Conservation (phyloP, 768 basidiomycete species). For the Leccinum arenicola region DNA sequence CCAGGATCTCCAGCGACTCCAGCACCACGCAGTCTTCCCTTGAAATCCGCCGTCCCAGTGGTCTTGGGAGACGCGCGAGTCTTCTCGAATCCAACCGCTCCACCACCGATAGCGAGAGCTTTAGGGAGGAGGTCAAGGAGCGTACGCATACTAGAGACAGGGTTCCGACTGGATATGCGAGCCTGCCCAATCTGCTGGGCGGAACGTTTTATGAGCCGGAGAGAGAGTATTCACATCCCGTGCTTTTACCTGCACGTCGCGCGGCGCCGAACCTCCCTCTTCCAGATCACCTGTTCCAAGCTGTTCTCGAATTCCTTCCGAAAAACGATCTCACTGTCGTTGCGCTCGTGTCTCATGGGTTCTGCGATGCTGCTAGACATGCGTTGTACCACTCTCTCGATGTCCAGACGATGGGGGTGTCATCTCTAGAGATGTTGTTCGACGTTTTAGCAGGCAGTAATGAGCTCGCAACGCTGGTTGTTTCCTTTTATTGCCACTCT, state of each 20-base stretch:
- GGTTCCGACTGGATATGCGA: conserved; percentile 8
- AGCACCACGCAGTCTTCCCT: conserved; percentile 23
- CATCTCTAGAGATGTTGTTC: conserved; percentile 17
- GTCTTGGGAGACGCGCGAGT: conserved; percentile 31
- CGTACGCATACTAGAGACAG: background rate
- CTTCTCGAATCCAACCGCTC: conserved; percentile 19
- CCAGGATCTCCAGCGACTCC: conserved; percentile 24
- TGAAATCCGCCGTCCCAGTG: conserved; percentile 33
- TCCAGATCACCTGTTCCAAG: conserved; percentile 18
- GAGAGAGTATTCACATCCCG: background rate
- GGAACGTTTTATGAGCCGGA: conserved; percentile 10
- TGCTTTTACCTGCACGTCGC: background rate
- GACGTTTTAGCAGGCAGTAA: conserved; percentile 15
- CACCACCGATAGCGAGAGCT: conserved; percentile 7
- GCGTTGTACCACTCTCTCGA: conserved; percentile 24
- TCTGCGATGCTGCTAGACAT: conserved; percentile 22
- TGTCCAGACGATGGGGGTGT: conserved; percentile 12
- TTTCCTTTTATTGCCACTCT: conserved; percentile 22
- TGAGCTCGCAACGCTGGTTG: conserved; percentile 25
- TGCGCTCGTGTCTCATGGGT: conserved; percentile 23
- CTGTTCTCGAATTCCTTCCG: conserved; percentile 22
- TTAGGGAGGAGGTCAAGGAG: background rate
- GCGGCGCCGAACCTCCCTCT: conserved; percentile 5
- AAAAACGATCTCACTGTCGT: conserved; percentile 17
- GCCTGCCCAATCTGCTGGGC: conserved; percentile 21